Evolutionary conservation across 371 early-diverging fungal genomes (phyloP), one percentile per base, ranked within the genome.

Genomic region (Sporodiniella umbellata): DNA sequence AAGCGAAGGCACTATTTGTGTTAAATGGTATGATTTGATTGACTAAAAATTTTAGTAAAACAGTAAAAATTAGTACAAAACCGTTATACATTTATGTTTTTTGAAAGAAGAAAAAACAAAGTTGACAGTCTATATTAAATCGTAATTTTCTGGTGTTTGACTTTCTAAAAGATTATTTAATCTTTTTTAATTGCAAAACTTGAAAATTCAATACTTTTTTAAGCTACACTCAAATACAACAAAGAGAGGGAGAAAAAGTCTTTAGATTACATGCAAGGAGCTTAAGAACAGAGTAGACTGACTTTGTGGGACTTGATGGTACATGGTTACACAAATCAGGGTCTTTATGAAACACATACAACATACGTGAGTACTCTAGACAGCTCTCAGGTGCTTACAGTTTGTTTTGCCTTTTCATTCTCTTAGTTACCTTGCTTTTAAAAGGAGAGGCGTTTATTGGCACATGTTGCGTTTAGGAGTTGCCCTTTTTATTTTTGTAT

Each of bases 261-360:
- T 31, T 31, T n/a, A n/a, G n/a, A n/a, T n/a, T n/a, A n/a, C n/a
- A 35, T 35, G 35, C 15, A 40, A 40, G 40, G 40, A 40, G 40
- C 21, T 35, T 35, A 14, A n/a, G 15, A 35, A 15, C 35, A 35
- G 15, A 14, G 11, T 5, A 35, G 15, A 28, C 10, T 7, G 30
- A 28, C 30, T 35, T 35, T 35, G 35, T 35, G 35, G 35, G 35
- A 35, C 40, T 8, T 8, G 21, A 40, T 40, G 40, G 8, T 15
- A 8, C 11, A 35, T 40, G 18, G 40, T 40, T 40, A 40, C 40
- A 40, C 40, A 40, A 40, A n/a, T 40, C 40, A 40, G 40, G 40
- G 40, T 40, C 40, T 40, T 21, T 15, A 15, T 40, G 40, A 40
- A 40, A 40, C 40, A 40, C 15, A 21, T 10, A 40, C 12, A 28